Percentiles rank a stretch among this genome's conserved stretches.
Evolutionary conservation across 106 monocot species (phyloP).

Genomic region (Dendrobium catenatum): DNA sequence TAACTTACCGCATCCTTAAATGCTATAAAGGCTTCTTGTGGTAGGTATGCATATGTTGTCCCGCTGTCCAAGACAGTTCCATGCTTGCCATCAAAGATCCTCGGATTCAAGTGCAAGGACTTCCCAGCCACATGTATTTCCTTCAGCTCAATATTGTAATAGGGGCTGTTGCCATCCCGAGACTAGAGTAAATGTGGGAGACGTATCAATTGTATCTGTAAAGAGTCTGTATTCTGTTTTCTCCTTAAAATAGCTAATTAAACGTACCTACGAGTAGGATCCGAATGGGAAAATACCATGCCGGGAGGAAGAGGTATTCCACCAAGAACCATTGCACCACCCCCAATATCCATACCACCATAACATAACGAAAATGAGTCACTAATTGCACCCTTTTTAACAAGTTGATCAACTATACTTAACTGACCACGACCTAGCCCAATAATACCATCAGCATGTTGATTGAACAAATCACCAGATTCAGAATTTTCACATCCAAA

Average conservation of each 20-base stretch:
- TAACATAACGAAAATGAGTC: constrained; percentile 94
- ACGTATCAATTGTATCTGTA: constrained; percentile 42
- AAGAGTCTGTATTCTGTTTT: constrained; percentile 4
- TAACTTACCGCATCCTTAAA: constrained; percentile 73
- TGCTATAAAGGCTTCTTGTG: constrained; percentile 68
- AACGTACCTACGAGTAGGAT: constrained; percentile 73
- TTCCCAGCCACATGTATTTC: constrained; percentile 74
- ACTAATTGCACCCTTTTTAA: constrained; percentile 69
- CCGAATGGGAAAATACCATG: constrained; percentile 76
- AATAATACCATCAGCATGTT: constrained; percentile 97
- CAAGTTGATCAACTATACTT: constrained; percentile 95
- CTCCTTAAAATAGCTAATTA: constrained; percentile 8
- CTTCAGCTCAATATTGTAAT: constrained; percentile 95
- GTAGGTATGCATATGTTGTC: constrained; percentile 95
- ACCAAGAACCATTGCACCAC: constrained; percentile 95
- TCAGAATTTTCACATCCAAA: constrained; percentile 96
- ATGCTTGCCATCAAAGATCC: constrained; percentile 58
- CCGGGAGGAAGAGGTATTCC: constrained; percentile 52
- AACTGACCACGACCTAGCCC: constrained; percentile 85
- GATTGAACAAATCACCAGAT: constrained; percentile 83
- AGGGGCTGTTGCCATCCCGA: constrained; percentile 87
- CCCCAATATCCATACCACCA: constrained; percentile 96
- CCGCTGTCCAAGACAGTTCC: constrained; percentile 98
- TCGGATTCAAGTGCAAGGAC: constrained; percentile 47
- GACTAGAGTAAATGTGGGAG: constrained; percentile 67